Evolutionary conservation across 208 protist genomes (phyloP).

Genomic region (Trypanosoma lewisi): DNA sequence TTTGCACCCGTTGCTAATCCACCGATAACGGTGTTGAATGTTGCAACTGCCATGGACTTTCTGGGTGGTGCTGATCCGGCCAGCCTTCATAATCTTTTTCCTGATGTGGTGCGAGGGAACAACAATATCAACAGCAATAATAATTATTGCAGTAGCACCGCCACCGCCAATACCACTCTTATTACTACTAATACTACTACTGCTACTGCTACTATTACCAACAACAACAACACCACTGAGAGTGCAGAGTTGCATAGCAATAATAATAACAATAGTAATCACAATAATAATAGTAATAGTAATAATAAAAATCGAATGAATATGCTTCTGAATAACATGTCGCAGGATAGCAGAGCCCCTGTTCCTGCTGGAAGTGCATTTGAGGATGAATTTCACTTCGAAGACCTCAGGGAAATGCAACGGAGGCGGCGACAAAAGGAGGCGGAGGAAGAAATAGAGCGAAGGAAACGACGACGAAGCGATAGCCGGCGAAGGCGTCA

Average conservation of each 20-base stretch:
- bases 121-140: neutral
- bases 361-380: neutral
- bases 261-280: neutral
- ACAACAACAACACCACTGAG: too few species aligned
- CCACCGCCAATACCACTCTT: too few species aligned
- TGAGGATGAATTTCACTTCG: constrained; percentile 24
- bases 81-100: too few species aligned
- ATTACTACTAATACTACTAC: too few species aligned
- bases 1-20: too few species aligned
- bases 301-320: neutral
- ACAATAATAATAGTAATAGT: too few species aligned
- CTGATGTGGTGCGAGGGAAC: neutral
- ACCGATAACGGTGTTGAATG: too few species aligned
- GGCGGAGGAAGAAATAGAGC: constrained; percentile 20
- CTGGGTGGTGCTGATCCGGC: too few species aligned
- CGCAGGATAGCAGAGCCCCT: neutral
- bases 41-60: too few species aligned
- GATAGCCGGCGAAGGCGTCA: constrained; percentile 18
- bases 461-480: constrained; percentile 22
- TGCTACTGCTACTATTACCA: too few species aligned
- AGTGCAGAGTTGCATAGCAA: neutral
- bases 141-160: too few species aligned
- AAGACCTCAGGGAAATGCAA: constrained; percentile 25
- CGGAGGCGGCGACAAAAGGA: constrained; percentile 22
- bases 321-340: neutral